Percentiles rank a stretch among this genome's conserved stretches.
phyloP scores from a whole-genome alignment of 768 basidiomycete species.

The Cystobasidium ongulense region DNA sequence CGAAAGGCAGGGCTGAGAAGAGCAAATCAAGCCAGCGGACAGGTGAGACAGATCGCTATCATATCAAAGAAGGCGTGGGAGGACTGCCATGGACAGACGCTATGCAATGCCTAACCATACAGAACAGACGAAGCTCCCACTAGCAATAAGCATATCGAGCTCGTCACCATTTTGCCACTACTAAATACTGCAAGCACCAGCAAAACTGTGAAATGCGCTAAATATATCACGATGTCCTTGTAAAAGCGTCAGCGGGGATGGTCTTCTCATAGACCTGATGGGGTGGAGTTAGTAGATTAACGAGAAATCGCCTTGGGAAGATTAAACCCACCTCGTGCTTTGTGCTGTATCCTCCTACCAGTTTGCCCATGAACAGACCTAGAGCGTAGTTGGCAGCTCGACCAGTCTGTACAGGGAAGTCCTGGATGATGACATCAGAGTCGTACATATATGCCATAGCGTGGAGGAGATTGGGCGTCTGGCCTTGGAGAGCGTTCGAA shows the following conservation, averaged over 20 bases:
- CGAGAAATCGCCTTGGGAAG: neutral
- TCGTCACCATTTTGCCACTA: too few relatives aligned
- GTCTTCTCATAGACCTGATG: neutral
- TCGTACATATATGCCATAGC: conserved; percentile 30
- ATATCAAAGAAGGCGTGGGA: too few relatives aligned
- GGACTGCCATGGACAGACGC: too few relatives aligned
- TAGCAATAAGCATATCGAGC: too few relatives aligned
- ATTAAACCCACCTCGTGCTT: conserved; percentile 8
- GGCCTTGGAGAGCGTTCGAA: conserved; percentile 21
- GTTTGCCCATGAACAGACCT: conserved; percentile 19
- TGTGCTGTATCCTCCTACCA: conserved; percentile 17
- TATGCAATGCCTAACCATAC: too few relatives aligned
- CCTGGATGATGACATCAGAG: conserved; percentile 29
- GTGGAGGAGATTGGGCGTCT: conserved; percentile 17
- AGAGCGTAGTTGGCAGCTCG: conserved; percentile 1
- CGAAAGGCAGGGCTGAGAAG: too few relatives aligned
- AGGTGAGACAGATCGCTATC: too few relatives aligned
- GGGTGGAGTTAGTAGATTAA: neutral
- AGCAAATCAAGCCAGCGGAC: too few relatives aligned
- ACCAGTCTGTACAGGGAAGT: conserved; percentile 24
- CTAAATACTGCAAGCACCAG: too few relatives aligned
- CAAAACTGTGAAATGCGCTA: too few relatives aligned
- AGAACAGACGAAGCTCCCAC: too few relatives aligned
- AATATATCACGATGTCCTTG: neutral
- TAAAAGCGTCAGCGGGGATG: neutral